Percentiles rank a stretch among this genome's conserved stretches.
These are phyloP conservation scores for Vachellia collinsii DNA, from an alignment of 306 rosid species.

Conservation along the genomic window DNA sequence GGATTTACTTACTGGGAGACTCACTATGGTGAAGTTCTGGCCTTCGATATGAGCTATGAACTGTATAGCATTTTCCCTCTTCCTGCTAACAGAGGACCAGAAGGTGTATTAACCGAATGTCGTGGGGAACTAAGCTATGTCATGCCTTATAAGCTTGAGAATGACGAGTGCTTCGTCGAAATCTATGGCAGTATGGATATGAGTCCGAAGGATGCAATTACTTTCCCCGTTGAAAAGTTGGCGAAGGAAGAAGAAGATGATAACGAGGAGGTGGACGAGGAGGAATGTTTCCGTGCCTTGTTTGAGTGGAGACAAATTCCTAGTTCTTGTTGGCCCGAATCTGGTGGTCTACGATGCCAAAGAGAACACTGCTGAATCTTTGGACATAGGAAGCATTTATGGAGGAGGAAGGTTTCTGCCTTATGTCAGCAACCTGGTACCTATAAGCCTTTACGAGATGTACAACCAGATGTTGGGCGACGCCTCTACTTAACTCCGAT, in stretches of 20 bases:
- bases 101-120: constrained; percentile 35
- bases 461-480: background rate
- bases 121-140: constrained; percentile 48
- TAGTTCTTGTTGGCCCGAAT: constrained; percentile 8
- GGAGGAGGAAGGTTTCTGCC: constrained; percentile 34
- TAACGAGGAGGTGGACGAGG: background rate
- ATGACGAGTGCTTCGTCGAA: background rate
- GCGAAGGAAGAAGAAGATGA: too few relatives aligned
- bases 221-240: background rate
- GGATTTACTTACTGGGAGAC: constrained; percentile 46
- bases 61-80: constrained; percentile 35
- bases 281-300: constrained; percentile 28
- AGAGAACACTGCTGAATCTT: background rate
- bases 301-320: constrained; percentile 38
- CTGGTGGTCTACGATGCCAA: constrained; percentile 34
- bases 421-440: constrained; percentile 47
- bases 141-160: background rate
- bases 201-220: constrained; percentile 31
- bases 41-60: constrained; percentile 42
- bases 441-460: constrained; percentile 14
- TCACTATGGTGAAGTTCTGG: constrained; percentile 25
- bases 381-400: background rate
- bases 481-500: background rate
- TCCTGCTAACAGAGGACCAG: constrained; percentile 24
- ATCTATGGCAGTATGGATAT: constrained; percentile 38